Evolutionary conservation across 1,139 yeast genomes (phyloP).

Genomic region (Yamadazyma trypodendri): DNA sequence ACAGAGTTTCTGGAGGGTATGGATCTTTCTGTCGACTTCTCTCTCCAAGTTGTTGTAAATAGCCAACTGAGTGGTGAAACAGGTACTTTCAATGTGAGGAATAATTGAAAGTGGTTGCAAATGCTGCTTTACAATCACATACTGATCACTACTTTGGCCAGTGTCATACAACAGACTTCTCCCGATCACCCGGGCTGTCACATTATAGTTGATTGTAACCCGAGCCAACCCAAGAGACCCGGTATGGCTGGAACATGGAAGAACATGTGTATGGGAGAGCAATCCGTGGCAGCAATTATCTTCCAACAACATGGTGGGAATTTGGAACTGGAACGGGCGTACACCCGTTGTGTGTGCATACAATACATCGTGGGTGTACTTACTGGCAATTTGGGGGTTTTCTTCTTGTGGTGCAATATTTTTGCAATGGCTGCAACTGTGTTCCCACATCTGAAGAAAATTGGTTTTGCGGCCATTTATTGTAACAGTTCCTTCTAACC

Average conservation of each 20-base stretch:
- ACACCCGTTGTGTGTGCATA: conserved; percentile 20
- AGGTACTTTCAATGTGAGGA: not conserved
- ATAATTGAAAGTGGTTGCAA: not conserved
- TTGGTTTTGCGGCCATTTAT: not conserved
- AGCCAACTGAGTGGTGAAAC: not conserved
- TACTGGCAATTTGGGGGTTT: not conserved
- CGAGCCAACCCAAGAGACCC: not conserved
- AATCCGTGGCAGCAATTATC: conserved; percentile 36
- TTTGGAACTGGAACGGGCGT: conserved; percentile 39
- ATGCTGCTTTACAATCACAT: not conserved
- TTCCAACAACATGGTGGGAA: conserved; percentile 40
- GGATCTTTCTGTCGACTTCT: conserved; percentile 25
- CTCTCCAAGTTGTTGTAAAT: conserved; percentile 19
- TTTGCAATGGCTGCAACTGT: not conserved
- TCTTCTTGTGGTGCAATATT: not conserved
- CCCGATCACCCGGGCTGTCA: not conserved
- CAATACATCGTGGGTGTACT: not conserved
- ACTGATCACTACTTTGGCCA: not conserved
- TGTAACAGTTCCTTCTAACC: conserved; percentile 34
- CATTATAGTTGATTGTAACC: not conserved
- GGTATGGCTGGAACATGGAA: conserved; percentile 21
- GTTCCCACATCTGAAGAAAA: conserved; percentile 3
- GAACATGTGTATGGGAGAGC: conserved; percentile 4
- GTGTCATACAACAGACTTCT: not conserved
- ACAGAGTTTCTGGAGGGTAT: conserved; percentile 5